Evolutionary conservation across 257 asterid genomes (phyloP), one percentile per base, ranked within the genome.

Genomic region (Eucommia ulmoides): DNA sequence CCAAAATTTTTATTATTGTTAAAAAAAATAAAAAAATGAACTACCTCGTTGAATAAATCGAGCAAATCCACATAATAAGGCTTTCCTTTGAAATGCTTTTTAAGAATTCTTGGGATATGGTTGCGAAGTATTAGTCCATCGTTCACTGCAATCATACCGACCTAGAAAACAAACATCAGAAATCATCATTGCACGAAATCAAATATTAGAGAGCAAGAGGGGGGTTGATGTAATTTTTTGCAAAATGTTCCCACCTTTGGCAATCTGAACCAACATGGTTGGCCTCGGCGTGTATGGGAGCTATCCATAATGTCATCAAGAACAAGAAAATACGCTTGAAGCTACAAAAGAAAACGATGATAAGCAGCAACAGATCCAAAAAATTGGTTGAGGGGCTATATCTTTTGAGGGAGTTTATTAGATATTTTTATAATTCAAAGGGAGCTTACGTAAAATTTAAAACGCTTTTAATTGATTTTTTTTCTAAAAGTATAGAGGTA

Each of bases 171-270:
- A 29, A n/a, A n/a, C n/a, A n/a, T n/a, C 38, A 29, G 12, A 7
- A 29, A 29, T 29, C 51, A 48, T 45, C 47, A 48, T 50, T 0
- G 18, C 22, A 24, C 15, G 22, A 41, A 10, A 50, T 60, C 62
- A 54, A 21, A 33, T 46, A 23, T 29, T 7, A 12, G 38, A 29
- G 7, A 5, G 38, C 38, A 5, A 29, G 12, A 29, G 12, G 7
- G 38, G 12, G 38, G 12, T 29, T 29, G 38, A 7, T 12, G 38
- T n/a, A 29, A 12, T 29, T 29, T 7, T 5, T 5, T 5, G 8
- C 12, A 12, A 29, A 29, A 29, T 12, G 8, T 29, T 12, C 38
- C 12, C 12, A 29, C 38, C 38, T 29, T 29, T 6, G 38, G 38
- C 38, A 29, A 29, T 29, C 38, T 29, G 38, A 29, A 29, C 38